Conservation (phyloP, 208 protist species). For the Histomonas meleagridis region DNA sequence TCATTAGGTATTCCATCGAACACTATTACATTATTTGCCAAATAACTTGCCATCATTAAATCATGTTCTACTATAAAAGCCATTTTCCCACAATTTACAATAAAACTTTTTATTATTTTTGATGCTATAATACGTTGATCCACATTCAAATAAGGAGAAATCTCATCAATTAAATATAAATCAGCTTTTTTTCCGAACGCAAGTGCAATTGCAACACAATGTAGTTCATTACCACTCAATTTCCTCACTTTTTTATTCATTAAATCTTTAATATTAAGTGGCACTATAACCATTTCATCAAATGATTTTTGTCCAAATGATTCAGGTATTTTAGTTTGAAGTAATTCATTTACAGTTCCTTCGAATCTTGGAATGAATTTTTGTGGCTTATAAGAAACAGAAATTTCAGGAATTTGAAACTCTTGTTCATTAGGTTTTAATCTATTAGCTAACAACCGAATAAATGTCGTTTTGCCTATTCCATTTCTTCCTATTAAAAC, state of each 20-base stretch:
- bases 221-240: slow-evolving; percentile 98
- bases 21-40: slow-evolving; percentile 96
- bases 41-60: slow-evolving; percentile 96
- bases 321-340: slow-evolving; percentile 82
- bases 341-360: slow-evolving; percentile 70
- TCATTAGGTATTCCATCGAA: slow-evolving; percentile 87
- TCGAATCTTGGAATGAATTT: slow-evolving; percentile 94
- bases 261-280: slow-evolving; percentile 87
- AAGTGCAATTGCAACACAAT: slow-evolving; percentile 93
- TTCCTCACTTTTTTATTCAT: slow-evolving; percentile 85
- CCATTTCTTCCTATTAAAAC: slow-evolving; percentile 98
- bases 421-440: slow-evolving; percentile 50
- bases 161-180: slow-evolving; percentile 99
- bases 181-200: slow-evolving; percentile 94
- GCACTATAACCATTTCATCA: slow-evolving; percentile 88
- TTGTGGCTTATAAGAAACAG: slow-evolving; percentile 98
- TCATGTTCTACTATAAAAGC: slow-evolving; percentile 99
- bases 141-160: slow-evolving; percentile 96
- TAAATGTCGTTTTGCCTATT: slow-evolving; percentile 98
- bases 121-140: slow-evolving; percentile 96
- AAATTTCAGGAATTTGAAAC: slow-evolving; percentile 71
- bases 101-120: slow-evolving; percentile 71
- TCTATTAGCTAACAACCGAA: slow-evolving; percentile 87
- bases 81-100: slow-evolving; percentile 93
- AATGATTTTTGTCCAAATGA: slow-evolving; percentile 90